Evolutionary conservation across 495 filamentous ascomycete species (phyloP), one percentile per base, ranked within the genome.

Genomic region (Penicillium lividum): DNA sequence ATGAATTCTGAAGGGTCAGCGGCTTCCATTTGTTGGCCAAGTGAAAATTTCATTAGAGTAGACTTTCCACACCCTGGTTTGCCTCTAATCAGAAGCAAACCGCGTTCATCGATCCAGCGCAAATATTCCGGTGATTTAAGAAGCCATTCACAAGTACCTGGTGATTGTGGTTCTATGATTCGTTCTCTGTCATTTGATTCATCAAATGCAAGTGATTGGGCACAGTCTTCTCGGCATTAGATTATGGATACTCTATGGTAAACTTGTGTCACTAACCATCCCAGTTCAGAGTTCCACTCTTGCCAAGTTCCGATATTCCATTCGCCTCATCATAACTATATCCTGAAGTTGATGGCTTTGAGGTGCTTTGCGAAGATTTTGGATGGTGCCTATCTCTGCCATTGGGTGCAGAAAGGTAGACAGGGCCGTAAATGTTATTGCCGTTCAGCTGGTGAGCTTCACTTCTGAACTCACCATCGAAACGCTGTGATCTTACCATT

Each of bases 201-300:
- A 5, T 43, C 40, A 18, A 43, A 43, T 43, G 40, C 40, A 43
- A 43, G 40, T 43, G 40, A 43, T 10, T 43, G 40, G 40, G 40
- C 40, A 43, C 40, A 43, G 16, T 43, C 40, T 43, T 43, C 10
- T 43, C 3, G 4, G 4, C 4, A 43, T 43, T 13, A 43, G 40
- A 43, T 52, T 5, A 52, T 36, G 30, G 30, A 4, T 31, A 31
- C 7, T 4, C 4, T 4, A 31, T n/a, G 30, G 30, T 31, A 31
- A 7, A 7, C 30, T 31, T 7, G 30, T 4, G 4, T 31, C 30
- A 31, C 30, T 31, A 7, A 31, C 30, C 30, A 31, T 31, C 4
- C 30, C 30, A 31, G 7, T 31, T 31, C 30, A 31, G 30, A 31
- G 4, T 31, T 7, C 30, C 30, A 31, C 30, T 31, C 30, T 31